Conservation (phyloP, 2,329 filamentous ascomycete species). For the Aspergillus hiratsukae region DNA sequence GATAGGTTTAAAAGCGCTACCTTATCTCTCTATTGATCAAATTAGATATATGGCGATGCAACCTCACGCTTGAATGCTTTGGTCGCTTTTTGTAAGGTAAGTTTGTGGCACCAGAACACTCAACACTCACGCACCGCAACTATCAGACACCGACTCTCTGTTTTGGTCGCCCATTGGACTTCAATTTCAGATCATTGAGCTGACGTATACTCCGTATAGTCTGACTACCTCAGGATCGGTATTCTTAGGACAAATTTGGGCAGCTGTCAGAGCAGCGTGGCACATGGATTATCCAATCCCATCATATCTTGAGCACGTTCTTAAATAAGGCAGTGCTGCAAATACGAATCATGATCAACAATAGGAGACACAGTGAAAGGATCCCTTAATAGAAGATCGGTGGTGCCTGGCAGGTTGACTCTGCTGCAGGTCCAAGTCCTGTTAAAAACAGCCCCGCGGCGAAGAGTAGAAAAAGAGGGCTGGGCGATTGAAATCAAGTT, state of each 20-base stretch:
- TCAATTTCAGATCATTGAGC: not conserved
- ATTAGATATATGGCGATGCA: not conserved
- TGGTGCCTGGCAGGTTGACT: slow-evolving; percentile 11
- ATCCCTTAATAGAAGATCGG: not conserved
- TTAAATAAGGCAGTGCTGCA: not conserved
- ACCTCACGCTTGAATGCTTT: not conserved
- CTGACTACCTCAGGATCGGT: not conserved
- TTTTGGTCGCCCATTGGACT: not conserved
- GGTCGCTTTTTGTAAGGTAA: not conserved
- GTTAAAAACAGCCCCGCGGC: not conserved
- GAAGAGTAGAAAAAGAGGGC: slow-evolving; percentile 8
- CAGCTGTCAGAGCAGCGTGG: not conserved
- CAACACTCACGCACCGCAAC: not conserved
- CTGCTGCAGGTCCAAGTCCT: slow-evolving; percentile 13
- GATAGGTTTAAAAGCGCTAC: not conserved
- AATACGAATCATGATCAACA: not conserved
- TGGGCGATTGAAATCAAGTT: slow-evolving; percentile 5
- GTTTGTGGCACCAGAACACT: not conserved
- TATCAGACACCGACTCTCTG: not conserved
- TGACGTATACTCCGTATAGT: not conserved
- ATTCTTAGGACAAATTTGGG: not conserved
- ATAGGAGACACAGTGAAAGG: not conserved
- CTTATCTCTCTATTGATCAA: not conserved
- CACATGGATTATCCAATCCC: not conserved
- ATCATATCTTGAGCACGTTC: not conserved